Conservation (phyloP, 768 basidiomycete species). For the Lactarius akahatsu region DNA sequence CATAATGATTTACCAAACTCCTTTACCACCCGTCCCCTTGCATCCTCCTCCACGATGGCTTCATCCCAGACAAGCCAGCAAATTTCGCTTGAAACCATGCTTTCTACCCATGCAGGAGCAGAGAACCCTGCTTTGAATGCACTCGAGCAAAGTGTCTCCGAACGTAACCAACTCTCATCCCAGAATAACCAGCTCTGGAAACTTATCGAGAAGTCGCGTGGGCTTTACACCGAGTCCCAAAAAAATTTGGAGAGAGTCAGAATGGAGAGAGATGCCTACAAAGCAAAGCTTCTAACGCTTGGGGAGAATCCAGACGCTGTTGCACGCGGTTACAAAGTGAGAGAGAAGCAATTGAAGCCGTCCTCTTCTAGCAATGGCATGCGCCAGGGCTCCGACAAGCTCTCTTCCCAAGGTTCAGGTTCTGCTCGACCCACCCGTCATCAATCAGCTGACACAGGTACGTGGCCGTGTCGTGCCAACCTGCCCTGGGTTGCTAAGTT, state of each 20-base stretch:
- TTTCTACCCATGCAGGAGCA: constrained; percentile 52
- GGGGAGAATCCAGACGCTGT: constrained; percentile 49
- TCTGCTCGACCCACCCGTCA: constrained; percentile 26
- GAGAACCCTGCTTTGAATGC: constrained; percentile 57
- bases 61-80: constrained; percentile 35
- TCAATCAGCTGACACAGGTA: constrained; percentile 40
- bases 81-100: constrained; percentile 49
- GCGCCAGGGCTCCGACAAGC: constrained; percentile 27
- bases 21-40: constrained; percentile 28
- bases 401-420: constrained; percentile 26
- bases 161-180: constrained; percentile 74
- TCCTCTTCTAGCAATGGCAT: constrained; percentile 36
- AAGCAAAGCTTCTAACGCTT: constrained; percentile 37
- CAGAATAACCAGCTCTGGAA: constrained; percentile 96
- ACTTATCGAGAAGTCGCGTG: constrained; percentile 87
- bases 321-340: constrained; percentile 34
- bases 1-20: constrained; percentile 21
- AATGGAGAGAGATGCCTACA: constrained; percentile 69
- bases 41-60: constrained; percentile 33
- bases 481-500: constrained; percentile 8
- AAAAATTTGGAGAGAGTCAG: constrained; percentile 87
- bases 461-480: constrained; percentile 20
- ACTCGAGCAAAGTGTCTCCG: constrained; percentile 72
- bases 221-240: constrained; percentile 74
- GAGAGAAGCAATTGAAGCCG: constrained; percentile 35